phyloP scores from a whole-genome alignment of 805 yeast species.

The Limtongia smithiae region DNA sequence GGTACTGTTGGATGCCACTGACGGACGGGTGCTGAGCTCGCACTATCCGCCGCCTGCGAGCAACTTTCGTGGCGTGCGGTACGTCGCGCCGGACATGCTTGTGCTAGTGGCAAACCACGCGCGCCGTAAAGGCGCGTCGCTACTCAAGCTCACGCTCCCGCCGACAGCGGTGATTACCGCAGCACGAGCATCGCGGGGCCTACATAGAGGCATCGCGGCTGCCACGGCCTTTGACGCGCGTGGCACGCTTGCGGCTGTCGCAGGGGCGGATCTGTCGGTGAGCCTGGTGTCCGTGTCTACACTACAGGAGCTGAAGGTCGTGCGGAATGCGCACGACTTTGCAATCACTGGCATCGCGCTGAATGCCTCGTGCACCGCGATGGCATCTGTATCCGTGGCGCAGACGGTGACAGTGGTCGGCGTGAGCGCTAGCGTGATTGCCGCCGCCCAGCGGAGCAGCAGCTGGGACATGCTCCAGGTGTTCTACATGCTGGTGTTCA shows the following conservation, averaged over 20 bases:
- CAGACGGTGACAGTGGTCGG: constrained; percentile 61
- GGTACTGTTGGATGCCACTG: constrained; percentile 48
- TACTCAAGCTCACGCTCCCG: constrained; percentile 17
- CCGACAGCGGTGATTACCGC: constrained; percentile 16
- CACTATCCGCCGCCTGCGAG: constrained; percentile 21
- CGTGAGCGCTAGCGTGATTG: constrained; percentile 45
- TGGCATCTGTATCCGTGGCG: constrained; percentile 77
- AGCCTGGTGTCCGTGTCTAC: constrained; percentile 51
- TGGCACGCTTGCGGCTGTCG: constrained; percentile 50
- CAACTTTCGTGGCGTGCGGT: constrained; percentile 21
- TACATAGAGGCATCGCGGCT: constrained; percentile 33
- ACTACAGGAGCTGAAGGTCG: constrained; percentile 49
- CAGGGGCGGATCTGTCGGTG: constrained; percentile 66
- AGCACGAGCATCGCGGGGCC: constrained; percentile 8
- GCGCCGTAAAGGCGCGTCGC: constrained; percentile 22
- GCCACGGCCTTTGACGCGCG: constrained; percentile 50
- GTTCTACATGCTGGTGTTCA: constrained; percentile 8
- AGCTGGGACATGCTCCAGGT: constrained; percentile 1
- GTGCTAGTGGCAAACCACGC: constrained; percentile 16
- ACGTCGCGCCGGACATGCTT: constrained; percentile 7
- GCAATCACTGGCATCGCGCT: constrained; percentile 73
- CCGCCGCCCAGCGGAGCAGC: too few relatives aligned
- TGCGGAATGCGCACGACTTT: constrained; percentile 66
- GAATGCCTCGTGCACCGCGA: constrained; percentile 60
- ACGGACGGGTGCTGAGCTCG: constrained; percentile 40